These are phyloP conservation scores for Scenedesmus sp. DNA, from an alignment of 163 green algal species.

Conservation along the genomic window DNA sequence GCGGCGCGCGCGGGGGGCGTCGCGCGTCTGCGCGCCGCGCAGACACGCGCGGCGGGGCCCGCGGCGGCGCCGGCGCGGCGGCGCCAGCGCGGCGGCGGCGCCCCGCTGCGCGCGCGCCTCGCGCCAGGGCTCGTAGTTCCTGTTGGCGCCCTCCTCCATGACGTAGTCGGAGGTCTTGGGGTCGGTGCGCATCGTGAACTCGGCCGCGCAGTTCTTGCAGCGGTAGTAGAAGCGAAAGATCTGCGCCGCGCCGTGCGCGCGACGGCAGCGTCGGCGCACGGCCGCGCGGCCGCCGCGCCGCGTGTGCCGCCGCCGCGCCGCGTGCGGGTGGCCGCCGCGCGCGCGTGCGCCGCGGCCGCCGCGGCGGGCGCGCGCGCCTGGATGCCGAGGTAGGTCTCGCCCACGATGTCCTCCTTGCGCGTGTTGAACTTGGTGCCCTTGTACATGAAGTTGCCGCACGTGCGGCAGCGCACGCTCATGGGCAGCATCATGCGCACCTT, in stretches of 20 bases:
- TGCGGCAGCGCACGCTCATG: constrained; percentile 97
- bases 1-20: background rate
- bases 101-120: constrained; percentile 49
- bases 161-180: constrained; percentile 94
- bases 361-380: constrained; percentile 52
- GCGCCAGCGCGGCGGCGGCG: background rate
- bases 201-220: constrained; percentile 91
- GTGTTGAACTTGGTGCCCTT: constrained; percentile 99
- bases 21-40: no score
- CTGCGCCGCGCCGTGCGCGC: no score
- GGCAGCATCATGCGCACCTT: constrained; percentile 99
- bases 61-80: background rate
- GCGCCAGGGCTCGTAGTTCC: constrained; percentile 96
- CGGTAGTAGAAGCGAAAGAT: constrained; percentile 94
- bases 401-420: constrained; percentile 92
- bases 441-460: constrained; percentile 98
- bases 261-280: no score
- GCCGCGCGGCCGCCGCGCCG: no score
- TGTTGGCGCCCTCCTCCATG: constrained; percentile 87
- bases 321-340: no score
- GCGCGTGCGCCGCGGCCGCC: background rate
- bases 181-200: constrained; percentile 98
- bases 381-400: constrained; percentile 96
- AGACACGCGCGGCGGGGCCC: no score
- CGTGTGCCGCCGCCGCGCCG: no score